Conservation (phyloP, 495 filamentous ascomycete genomes). For the Astrocystis sublimbata region DNA sequence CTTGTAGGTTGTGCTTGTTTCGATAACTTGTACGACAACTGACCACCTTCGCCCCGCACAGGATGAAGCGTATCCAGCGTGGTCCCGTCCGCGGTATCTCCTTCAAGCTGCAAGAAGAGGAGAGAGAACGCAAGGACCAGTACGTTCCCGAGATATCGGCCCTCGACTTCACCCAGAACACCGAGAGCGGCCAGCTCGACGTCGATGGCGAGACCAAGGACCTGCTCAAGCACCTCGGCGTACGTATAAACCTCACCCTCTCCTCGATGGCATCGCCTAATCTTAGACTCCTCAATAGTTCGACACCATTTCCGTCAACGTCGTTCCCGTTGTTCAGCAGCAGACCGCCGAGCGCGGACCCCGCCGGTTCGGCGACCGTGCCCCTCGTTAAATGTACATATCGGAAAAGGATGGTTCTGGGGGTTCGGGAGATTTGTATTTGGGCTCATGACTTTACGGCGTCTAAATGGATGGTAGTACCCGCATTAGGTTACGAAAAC, state of each 20-base stretch:
- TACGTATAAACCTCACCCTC: conserved; percentile 55
- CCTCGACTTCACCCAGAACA: conserved; percentile 91
- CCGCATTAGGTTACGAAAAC: conserved; percentile 56
- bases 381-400: conserved; percentile 46
- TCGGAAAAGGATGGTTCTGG: conserved; percentile 27
- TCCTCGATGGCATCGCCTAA: conserved; percentile 25
- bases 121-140: conserved; percentile 99
- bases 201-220: conserved; percentile 98
- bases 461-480: conserved; percentile 49
- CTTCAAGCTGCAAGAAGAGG: conserved; percentile 99
- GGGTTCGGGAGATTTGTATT: conserved; percentile 29
- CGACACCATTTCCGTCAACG: conserved; percentile 94
- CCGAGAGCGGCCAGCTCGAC: conserved; percentile 88
- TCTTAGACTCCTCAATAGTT: conserved; percentile 60
- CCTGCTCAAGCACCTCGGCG: conserved; percentile 94
- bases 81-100: conserved; percentile 99
- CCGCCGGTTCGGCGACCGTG: conserved; percentile 49
- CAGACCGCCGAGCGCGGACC: conserved; percentile 79
- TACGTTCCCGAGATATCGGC: conserved; percentile 98
- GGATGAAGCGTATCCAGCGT: conserved; percentile 97
- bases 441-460: conserved; percentile 47
- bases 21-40: conserved; percentile 27
- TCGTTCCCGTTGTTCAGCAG: conserved; percentile 83
- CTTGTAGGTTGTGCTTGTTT: conserved; percentile 39
- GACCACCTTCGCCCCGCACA: background rate